Base-by-base conservation (phyloP, 192 early-diverging fungal genomes). In the Entomortierella beljakovae region DNA sequence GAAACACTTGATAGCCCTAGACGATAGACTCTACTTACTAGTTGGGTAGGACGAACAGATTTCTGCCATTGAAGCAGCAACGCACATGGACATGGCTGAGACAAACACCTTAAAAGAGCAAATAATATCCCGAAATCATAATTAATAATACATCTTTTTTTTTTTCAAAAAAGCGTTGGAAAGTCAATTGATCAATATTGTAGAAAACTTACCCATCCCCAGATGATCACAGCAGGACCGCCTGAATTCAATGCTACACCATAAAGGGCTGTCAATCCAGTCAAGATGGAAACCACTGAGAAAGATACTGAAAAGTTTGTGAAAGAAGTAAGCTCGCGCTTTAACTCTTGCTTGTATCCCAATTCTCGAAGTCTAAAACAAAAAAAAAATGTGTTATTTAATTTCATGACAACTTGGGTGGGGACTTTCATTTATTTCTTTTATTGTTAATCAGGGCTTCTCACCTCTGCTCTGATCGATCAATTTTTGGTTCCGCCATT, bases 321-420 rank as follows among this genome's bases (percentile, higher is more conserved):
- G 54, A 83, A 70, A 3, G 83, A 68, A 23, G 68, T 75, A 22
- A 85, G 59, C 46, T 77, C 73, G 33, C 84, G 79, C 61, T 85
- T 83, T 58, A 85, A 67, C 40, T 85, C 84, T 59, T 86, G 85
- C 48, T 83, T 83, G 57, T 86, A 86, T 16, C 85, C 85, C 32
- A 86, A 68, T 16, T 86, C 82, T 6, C 80, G 79, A 32, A 86
- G 76, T 55, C 80, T 83, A 56, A 66, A 38, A 1, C 0, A 1
- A 32, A 46, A 2, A 40, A 4, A 32, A 22, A 13, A 34, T 16
- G 10, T 10, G 32, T 20, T 10, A 35, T 28, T 42, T 48, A 15
- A 61, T 48, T 23, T 13, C 34, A 25, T 48, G 42, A 28, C 13
- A 31, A 6, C 33, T 18, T 11, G 42, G 18, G 10, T 43, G 42